Evolutionary conservation across 2,329 filamentous ascomycete species (phyloP).

Genomic region (Blastomyces percursus): DNA sequence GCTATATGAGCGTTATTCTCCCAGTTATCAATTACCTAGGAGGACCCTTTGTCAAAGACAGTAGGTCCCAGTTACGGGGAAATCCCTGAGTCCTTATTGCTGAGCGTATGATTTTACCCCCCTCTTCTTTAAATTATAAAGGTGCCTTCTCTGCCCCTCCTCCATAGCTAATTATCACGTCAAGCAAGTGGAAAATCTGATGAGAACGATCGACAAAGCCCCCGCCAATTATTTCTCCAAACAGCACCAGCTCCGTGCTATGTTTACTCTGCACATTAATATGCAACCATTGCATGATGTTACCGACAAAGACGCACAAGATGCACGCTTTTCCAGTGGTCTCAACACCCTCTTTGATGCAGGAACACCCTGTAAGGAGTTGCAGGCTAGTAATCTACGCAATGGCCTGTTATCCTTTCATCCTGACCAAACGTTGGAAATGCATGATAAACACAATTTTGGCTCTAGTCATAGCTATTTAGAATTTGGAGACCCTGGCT

Average conservation of each 20-base stretch:
- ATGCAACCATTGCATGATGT: conserved; percentile 44
- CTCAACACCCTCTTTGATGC: conserved; percentile 14
- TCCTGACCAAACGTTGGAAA: conserved; percentile 8
- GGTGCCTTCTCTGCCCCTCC: conserved; percentile 4
- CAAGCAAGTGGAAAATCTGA: conserved; percentile 8
- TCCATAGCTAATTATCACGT: conserved; percentile 2
- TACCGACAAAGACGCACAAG: conserved; percentile 36
- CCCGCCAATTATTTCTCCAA: conserved; percentile 21
- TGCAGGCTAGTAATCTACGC: conserved; percentile 10
- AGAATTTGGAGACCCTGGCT: conserved; percentile 7
- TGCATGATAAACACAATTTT: conserved; percentile 11
- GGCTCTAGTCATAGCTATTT: conserved; percentile 9
- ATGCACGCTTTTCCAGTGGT: conserved; percentile 24
- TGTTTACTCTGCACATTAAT: conserved; percentile 55
- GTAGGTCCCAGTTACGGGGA: not conserved
- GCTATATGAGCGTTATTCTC: not conserved
- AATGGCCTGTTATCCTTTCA: conserved; percentile 27
- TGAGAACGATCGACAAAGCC: conserved; percentile 15
- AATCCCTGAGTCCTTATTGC: not conserved
- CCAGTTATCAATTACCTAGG: not conserved
- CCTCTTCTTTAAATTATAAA: not conserved
- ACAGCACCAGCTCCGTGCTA: conserved; percentile 47
- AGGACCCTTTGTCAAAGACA: not conserved
- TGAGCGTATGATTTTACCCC: not conserved
- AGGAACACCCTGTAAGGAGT: conserved; percentile 11